These are phyloP conservation scores for Gamarada debralockiae DNA, from an alignment of 495 filamentous ascomycete species.

Conservation along the genomic window DNA sequence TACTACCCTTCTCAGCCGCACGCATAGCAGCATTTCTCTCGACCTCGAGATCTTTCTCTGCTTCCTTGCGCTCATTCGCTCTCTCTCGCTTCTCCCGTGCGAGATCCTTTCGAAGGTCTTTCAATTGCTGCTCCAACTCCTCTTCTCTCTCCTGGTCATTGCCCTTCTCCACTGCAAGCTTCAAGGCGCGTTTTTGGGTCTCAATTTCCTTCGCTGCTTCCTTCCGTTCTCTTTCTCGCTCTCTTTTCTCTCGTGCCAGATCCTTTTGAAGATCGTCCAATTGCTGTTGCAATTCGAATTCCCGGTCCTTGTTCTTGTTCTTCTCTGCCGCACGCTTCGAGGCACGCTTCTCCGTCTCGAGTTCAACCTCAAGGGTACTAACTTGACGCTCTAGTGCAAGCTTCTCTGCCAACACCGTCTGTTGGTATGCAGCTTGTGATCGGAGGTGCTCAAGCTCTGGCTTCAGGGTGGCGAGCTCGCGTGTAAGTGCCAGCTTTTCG, in stretches of 20 bases:
- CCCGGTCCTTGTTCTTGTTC: conserved; percentile 42
- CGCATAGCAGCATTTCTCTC: conserved; percentile 67
- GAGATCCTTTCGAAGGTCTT: conserved; percentile 45
- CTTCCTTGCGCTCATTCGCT: conserved; percentile 19
- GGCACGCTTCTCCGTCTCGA: conserved; percentile 72
- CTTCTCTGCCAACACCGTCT: conserved; percentile 68
- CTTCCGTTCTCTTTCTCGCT: conserved; percentile 18
- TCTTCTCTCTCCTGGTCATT: conserved; percentile 49
- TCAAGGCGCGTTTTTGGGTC: conserved; percentile 65
- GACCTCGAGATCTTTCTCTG: conserved; percentile 52
- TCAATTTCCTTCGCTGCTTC: conserved; percentile 46
- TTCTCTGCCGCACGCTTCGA: conserved; percentile 46
- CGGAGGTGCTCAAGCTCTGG: conserved; percentile 76
- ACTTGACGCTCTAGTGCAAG: conserved; percentile 70
- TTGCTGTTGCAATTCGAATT: conserved; percentile 41
- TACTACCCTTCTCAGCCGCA: conserved; percentile 31
- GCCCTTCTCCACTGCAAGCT: conserved; percentile 38
- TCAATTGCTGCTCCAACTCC: conserved; percentile 48
- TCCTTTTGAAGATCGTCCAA: conserved; percentile 47
- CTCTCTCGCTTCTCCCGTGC: conserved; percentile 44
- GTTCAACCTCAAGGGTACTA: conserved; percentile 68
- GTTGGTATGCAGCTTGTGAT: conserved; percentile 61
- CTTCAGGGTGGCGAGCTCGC: conserved; percentile 65
- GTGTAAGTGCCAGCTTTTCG: conserved; percentile 70
- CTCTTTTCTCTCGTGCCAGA: conserved; percentile 46